Evolutionary conservation across 1,284 basidiomycete species (phyloP).

Genomic region (Blastosporella zonata): DNA sequence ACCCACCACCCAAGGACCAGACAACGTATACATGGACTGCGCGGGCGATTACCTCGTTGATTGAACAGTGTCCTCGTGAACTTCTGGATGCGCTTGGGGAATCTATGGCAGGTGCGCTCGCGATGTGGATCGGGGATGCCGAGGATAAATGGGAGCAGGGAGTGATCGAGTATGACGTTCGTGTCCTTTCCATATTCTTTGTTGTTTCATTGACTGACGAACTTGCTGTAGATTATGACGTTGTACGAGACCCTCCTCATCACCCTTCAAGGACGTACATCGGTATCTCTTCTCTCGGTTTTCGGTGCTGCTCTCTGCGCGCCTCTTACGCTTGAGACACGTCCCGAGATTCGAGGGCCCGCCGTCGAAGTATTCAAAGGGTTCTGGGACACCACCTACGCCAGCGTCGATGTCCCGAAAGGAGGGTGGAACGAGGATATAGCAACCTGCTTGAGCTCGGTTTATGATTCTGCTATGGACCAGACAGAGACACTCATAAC

Average conservation of each 20-base stretch:
- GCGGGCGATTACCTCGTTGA: slow-evolving; percentile 46
- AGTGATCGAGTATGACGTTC: slow-evolving; percentile 58
- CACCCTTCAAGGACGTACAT: slow-evolving; percentile 44
- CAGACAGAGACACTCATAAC: background rate
- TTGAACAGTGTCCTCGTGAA: slow-evolving; percentile 52
- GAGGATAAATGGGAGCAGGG: slow-evolving; percentile 43
- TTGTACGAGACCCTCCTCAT: slow-evolving; percentile 57
- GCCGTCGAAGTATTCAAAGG: slow-evolving; percentile 48
- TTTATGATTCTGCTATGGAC: slow-evolving; percentile 8
- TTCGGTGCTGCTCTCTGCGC: slow-evolving; percentile 51
- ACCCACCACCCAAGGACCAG: slow-evolving; percentile 57
- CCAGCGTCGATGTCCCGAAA: slow-evolving; percentile 35
- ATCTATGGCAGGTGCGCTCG: slow-evolving; percentile 50
- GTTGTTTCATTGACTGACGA: slow-evolving; percentile 9
- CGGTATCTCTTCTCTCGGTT: slow-evolving; percentile 34
- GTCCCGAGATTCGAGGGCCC: slow-evolving; percentile 39
- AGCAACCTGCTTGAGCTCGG: slow-evolving; percentile 34
- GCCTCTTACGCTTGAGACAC: slow-evolving; percentile 44
- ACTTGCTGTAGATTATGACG: slow-evolving; percentile 44
- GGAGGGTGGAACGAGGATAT: slow-evolving; percentile 51
- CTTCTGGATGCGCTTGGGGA: slow-evolving; percentile 44
- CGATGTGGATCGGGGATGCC: slow-evolving; percentile 63
- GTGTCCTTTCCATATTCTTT: slow-evolving; percentile 22
- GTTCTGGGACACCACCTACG: slow-evolving; percentile 55
- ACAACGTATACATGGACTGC: slow-evolving; percentile 59